Conservation (phyloP, 352 stramenopile genomes). For the Discostella stelligera region DNA sequence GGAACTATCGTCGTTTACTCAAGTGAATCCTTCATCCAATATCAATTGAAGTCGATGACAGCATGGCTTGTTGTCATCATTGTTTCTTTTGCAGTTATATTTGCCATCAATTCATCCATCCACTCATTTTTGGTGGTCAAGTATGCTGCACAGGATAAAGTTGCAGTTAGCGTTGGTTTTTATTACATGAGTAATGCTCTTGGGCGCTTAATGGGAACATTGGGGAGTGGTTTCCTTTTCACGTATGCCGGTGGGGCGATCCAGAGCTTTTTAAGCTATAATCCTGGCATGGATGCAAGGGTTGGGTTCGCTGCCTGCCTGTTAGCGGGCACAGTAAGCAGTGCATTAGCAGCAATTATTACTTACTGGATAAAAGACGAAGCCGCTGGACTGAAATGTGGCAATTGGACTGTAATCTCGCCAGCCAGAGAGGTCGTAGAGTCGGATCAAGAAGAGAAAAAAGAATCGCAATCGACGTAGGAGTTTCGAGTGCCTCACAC, state of each 20-base stretch:
- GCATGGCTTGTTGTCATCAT: conserved; percentile 72
- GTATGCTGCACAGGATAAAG: conserved; percentile 81
- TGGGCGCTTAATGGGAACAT: conserved; percentile 78
- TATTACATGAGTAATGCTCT: conserved; percentile 86
- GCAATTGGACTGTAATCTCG: conserved; percentile 41
- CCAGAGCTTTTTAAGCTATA: conserved; percentile 57
- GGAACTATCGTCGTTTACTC: conserved; percentile 61
- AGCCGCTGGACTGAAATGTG: conserved; percentile 72
- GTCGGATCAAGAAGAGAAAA: conserved; percentile 9
- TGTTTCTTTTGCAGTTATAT: conserved; percentile 82
- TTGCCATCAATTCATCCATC: conserved; percentile 84
- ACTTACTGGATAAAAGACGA: conserved; percentile 79
- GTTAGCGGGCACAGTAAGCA: conserved; percentile 73
- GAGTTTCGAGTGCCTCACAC: background rate
- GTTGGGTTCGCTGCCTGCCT: conserved; percentile 75
- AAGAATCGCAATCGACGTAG: background rate
- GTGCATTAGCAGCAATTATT: conserved; percentile 70
- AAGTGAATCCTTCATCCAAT: conserved; percentile 56
- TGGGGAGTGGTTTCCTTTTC: conserved; percentile 76
- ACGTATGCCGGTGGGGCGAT: conserved; percentile 54
- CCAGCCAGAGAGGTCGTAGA: conserved; percentile 19
- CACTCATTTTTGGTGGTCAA: conserved; percentile 85
- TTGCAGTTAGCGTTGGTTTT: conserved; percentile 81
- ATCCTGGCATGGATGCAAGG: conserved; percentile 64
- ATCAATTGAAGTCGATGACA: conserved; percentile 61